Evolutionary conservation across 345 rosid genomes (phyloP), one percentile per base, ranked within the genome.

Genomic region (Ceriops tagal): DNA sequence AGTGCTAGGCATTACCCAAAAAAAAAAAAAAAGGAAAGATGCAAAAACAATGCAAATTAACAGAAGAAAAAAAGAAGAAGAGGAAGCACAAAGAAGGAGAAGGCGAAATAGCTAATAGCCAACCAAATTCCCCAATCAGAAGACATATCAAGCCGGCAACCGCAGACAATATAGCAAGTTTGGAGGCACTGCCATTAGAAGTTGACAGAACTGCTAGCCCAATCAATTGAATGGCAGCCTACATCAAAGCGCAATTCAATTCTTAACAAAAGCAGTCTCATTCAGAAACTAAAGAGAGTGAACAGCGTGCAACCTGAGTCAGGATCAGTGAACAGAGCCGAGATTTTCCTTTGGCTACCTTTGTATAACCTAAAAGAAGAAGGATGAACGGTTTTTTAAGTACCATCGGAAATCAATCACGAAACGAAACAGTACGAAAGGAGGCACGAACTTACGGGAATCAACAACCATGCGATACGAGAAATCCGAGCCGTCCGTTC

Each of bases 401-500:
- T 39, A 10, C 13, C 3, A 39, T 39, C 1, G 16, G 49, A 3
- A 43, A 43, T 43, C 59, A 8, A 8, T 55, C 59, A 55, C 9
- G 59, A 21, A 3, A 53, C 7, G 15, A 55, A 67, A 64, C 64
- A 57, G 58, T 27, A n/a, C 16, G 24, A 34, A n/a, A n/a, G 47
- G 15, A 5, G 57, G 65, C 56, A 32, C 57, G 59, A 65, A 73
- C 92, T 69, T 78, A 90, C 98, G 88, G 72, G 92, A 86, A 79
- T 90, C 96, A 43, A 92, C 92, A 63, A 88, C 96, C 98, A 90
- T 90, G 8, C 96, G 89, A 75, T 77, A 88, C 0, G 90, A 87
- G 87, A 84, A 90, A 83, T 92, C 96, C 0, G 89, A 92, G 66
- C 96, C 98, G 59, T 92, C 96, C 9, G 96, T 92, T 13, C 91